These are phyloP conservation scores for Kazachstania taianensis DNA, from an alignment of 805 yeast species.

Conservation along the genomic window DNA sequence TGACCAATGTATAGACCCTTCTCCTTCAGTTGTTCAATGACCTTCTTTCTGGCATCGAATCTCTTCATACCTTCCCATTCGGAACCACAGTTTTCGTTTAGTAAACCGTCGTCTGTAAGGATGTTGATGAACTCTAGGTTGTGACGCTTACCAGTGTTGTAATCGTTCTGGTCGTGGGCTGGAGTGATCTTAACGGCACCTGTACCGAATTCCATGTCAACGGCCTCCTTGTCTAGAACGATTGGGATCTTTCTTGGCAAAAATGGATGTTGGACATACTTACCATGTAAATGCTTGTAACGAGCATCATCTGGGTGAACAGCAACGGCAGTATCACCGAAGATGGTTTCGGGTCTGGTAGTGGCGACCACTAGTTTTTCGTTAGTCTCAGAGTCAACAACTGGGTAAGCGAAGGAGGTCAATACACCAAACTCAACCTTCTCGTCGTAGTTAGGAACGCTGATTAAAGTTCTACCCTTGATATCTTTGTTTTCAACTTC, in stretches of 20 bases:
- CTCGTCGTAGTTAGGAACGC: conserved; percentile 84
- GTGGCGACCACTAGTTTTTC: conserved; percentile 91
- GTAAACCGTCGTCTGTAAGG: conserved; percentile 80
- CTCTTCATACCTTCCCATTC: conserved; percentile 86
- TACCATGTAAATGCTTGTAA: conserved; percentile 91
- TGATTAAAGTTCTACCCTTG: conserved; percentile 66
- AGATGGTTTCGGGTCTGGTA: conserved; percentile 96
- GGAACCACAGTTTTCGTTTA: conserved; percentile 82
- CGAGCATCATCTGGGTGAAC: conserved; percentile 93
- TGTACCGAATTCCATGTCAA: conserved; percentile 98
- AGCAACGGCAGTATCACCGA: conserved; percentile 97
- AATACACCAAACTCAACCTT: conserved; percentile 93
- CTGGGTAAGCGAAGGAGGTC: conserved; percentile 89
- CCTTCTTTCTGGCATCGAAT: conserved; percentile 83
- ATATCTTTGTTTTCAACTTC: conserved; percentile 92
- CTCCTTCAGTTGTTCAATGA: conserved; percentile 68
- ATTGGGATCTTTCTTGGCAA: conserved; percentile 78
- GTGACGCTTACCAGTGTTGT: conserved; percentile 91
- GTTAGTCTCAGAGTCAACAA: conserved; percentile 55
- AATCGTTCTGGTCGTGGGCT: conserved; percentile 97
- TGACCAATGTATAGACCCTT: conserved; percentile 73
- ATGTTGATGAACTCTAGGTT: conserved; percentile 81
- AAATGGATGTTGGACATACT: conserved; percentile 84
- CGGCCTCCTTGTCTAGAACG: conserved; percentile 83
- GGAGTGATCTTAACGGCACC: conserved; percentile 99